Evolutionary conservation across 2,329 filamentous ascomycete genomes (phyloP).

Genomic region (Xylariales sp.): DNA sequence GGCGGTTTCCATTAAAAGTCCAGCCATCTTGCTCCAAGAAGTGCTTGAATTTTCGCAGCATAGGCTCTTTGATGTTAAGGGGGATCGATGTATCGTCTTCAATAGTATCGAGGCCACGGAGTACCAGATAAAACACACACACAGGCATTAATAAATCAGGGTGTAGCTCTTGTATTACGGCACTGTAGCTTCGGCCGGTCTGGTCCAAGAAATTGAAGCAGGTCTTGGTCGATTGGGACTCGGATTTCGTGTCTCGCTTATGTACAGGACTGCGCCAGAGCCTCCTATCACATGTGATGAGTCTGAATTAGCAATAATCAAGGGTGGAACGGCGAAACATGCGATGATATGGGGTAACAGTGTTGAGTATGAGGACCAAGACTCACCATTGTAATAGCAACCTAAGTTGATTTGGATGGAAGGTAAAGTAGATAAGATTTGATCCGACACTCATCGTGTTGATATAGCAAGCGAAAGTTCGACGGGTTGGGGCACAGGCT

Average conservation of each 20-base stretch:
- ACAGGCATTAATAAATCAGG: constrained; percentile 89
- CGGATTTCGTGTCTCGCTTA: constrained; percentile 70
- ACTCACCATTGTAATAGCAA: constrained; percentile 83
- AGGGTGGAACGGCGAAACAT: no score
- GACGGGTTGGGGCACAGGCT: no score
- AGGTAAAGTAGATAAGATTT: constrained; percentile 67
- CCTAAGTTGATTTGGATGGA: constrained; percentile 75
- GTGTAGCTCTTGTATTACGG: constrained; percentile 93
- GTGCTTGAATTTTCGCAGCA: constrained; percentile 78
- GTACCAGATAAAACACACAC: constrained; percentile 84
- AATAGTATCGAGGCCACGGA: constrained; percentile 94
- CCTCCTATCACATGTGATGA: constrained; percentile 67
- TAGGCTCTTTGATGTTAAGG: constrained; percentile 74
- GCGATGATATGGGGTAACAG: no score
- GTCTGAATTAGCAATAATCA: no score
- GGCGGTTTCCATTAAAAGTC: constrained; percentile 82
- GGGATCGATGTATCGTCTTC: constrained; percentile 97
- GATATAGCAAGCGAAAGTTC: no score
- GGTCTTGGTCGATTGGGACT: constrained; percentile 67
- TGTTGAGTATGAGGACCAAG: not conserved
- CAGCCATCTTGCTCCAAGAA: constrained; percentile 80
- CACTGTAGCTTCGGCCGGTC: constrained; percentile 89
- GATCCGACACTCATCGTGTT: no score
- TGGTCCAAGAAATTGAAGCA: constrained; percentile 83
- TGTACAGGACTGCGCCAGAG: constrained; percentile 95